Evolutionary conservation across 2,329 filamentous ascomycete species (phyloP), one percentile per base, ranked within the genome.

Genomic region (Paracoccidioides brasiliensis): DNA sequence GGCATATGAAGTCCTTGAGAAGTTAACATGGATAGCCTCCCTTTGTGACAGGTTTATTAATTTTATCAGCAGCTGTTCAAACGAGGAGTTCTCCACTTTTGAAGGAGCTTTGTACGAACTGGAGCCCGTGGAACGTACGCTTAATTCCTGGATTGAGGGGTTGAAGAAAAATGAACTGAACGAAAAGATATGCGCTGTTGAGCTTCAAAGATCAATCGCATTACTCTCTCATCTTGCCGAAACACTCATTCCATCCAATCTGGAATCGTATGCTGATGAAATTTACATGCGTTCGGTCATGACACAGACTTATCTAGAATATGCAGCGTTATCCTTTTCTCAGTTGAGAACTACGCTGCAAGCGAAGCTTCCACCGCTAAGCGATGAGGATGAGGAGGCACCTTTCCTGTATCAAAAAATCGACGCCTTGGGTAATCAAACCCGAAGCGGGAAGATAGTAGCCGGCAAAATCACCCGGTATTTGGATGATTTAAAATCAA

Each of bases 71-170:
- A 82, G 83, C 62, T 94, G 89, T 70, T 84, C 86, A 2, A 76
- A 86, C 0, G 83, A 88, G 50, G 81, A 88, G 57, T 97, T 97
- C 68, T 79, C 80, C 48, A 82, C 77, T 60, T 93, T 89, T 62
- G 85, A 89, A 63, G 84, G 85, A 44, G 87, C 90, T 2, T 72
- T 93, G 56, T 88, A 89, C 63, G 93, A 97, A 69, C 76, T 97
- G 52, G 88, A 95, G 67, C 89, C 90, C 0, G 88, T 97, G 9
- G 93, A 98, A 72, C 81, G 90, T 56, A 87, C 88, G 0, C 73
- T 97, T 52, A 95, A 95, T 65, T 80, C 80, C 55, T 95, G 90
- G 82, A 87, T 97, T 56, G 90, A 96, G 60, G 82, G 82, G 5
- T 69, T 96, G 55, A 84, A 89, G 60, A 83, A 83, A 53, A 90